Conservation (phyloP, 148 eudicot genomes). For the Vaccinium macrocarpon region DNA sequence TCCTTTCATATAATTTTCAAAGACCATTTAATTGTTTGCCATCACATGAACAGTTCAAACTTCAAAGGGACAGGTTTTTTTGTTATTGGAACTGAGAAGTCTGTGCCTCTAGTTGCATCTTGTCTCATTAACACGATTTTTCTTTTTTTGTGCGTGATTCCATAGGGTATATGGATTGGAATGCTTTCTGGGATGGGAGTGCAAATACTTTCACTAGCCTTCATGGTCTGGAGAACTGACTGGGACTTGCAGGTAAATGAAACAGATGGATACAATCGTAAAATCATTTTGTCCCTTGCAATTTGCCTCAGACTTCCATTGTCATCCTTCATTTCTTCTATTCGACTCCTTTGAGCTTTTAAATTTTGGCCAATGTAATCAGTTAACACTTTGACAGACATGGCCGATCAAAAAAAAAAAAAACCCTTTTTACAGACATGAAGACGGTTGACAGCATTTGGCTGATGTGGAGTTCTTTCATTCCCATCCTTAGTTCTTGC, state of each 20-base stretch:
- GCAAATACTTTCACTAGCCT: slow-evolving; percentile 46
- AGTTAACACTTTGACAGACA: background rate
- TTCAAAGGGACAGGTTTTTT: background rate
- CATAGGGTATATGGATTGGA: slow-evolving; percentile 69
- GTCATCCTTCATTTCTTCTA: background rate
- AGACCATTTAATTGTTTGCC: background rate
- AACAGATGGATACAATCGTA: background rate
- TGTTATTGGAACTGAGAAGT: background rate
- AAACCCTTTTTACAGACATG: too few species aligned
- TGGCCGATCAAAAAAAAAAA: background rate
- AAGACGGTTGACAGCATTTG: background rate
- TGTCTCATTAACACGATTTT: background rate
- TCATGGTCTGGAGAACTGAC: slow-evolving; percentile 62
- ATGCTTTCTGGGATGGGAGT: slow-evolving; percentile 53
- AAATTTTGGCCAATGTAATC: background rate
- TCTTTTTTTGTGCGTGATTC: background rate
- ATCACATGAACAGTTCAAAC: background rate
- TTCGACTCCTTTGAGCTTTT: background rate
- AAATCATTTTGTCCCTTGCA: background rate
- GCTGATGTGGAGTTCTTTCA: background rate
- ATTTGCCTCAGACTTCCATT: background rate
- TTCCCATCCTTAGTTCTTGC: background rate
- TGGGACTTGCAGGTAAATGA: slow-evolving; percentile 70
- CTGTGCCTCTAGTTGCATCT: background rate
- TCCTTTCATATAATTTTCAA: background rate